These are phyloP conservation scores for Xerocomus minutiporus DNA, from an alignment of 1,284 basidiomycete genomes.

Conservation along the genomic window DNA sequence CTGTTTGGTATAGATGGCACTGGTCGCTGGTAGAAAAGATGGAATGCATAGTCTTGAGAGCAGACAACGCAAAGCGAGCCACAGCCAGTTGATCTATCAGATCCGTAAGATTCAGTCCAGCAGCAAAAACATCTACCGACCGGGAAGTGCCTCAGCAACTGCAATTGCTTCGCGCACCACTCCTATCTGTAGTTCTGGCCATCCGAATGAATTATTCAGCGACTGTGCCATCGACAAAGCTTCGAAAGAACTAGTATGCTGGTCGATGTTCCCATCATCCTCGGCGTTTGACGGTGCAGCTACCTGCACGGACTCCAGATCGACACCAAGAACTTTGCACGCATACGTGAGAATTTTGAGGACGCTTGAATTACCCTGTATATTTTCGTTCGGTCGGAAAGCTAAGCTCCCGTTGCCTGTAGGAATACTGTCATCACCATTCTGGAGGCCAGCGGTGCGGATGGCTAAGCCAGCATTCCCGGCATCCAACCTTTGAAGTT, in stretches of 20 bases:
- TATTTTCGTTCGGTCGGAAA: slow-evolving; percentile 64
- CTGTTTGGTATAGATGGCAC: slow-evolving; percentile 68
- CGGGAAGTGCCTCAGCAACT: slow-evolving; percentile 87
- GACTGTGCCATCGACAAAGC: slow-evolving; percentile 24
- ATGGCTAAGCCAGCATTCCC: slow-evolving; percentile 47
- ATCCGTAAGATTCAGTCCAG: slow-evolving; percentile 12
- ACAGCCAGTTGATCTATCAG: slow-evolving; percentile 69
- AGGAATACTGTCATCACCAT: slow-evolving; percentile 31
- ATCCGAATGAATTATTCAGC: slow-evolving; percentile 66
- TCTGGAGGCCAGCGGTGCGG: slow-evolving; percentile 22
- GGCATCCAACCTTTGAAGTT: slow-evolving; percentile 35
- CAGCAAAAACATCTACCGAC: slow-evolving; percentile 40
- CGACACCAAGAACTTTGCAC: slow-evolving; percentile 74
- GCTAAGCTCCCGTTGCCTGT: slow-evolving; percentile 53
- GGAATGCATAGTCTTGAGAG: slow-evolving; percentile 64
- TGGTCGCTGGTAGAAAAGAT: slow-evolving; percentile 73
- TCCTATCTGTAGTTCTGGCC: slow-evolving; percentile 90
- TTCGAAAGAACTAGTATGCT: slow-evolving; percentile 27
- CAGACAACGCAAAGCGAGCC: slow-evolving; percentile 73
- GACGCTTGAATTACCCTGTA: slow-evolving; percentile 76
- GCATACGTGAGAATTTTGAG: slow-evolving; percentile 68
- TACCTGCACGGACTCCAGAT: slow-evolving; percentile 63
- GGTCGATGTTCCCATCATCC: slow-evolving; percentile 5
- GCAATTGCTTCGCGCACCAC: slow-evolving; percentile 87
- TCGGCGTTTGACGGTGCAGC: slow-evolving; percentile 31